phyloP scores from a whole-genome alignment of 2,329 filamentous ascomycete species.

The Camptophora hylomeconis region DNA sequence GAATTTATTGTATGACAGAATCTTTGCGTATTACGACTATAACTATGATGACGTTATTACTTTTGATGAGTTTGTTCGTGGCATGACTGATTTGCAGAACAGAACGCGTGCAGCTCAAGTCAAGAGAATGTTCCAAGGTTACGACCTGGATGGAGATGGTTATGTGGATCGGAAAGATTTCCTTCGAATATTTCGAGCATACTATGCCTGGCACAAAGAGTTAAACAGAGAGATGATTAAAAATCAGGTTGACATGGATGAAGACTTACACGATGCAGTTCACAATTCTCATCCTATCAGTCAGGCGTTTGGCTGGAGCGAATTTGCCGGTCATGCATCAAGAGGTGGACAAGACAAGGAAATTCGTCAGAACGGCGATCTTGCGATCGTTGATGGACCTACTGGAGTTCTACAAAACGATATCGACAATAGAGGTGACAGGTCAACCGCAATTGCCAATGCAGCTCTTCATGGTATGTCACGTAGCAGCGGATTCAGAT shows the following conservation, averaged over 20 bases:
- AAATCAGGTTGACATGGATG: conserved; percentile 63
- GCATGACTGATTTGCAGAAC: conserved; percentile 53
- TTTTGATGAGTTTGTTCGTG: conserved; percentile 82
- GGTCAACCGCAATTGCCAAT: conserved; percentile 47
- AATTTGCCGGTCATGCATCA: conserved; percentile 50
- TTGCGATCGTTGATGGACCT: conserved; percentile 41
- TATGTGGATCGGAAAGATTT: conserved; percentile 79
- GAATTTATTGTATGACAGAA: conserved; percentile 86
- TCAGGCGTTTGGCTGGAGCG: conserved; percentile 59
- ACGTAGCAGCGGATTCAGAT: conserved; percentile 9
- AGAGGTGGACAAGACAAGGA: conserved; percentile 54
- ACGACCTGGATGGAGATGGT: conserved; percentile 81
- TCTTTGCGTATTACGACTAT: conserved; percentile 93
- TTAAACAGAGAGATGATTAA: conserved; percentile 76
- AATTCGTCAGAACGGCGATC: conserved; percentile 48
- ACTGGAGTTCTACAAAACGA: conserved; percentile 48
- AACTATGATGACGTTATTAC: conserved; percentile 81
- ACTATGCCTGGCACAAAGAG: conserved; percentile 81
- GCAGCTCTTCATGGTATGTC: conserved; percentile 18
- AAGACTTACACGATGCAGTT: conserved; percentile 63
- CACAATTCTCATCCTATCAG: conserved; percentile 64
- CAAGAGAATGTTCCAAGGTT: conserved; percentile 67
- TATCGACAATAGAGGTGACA: conserved; percentile 45
- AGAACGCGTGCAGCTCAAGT: conserved; percentile 50
- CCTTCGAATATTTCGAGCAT: conserved; percentile 79